Evolutionary conservation across 352 stramenopile genomes (phyloP).

Genomic region (Pythium phragmitis): DNA sequence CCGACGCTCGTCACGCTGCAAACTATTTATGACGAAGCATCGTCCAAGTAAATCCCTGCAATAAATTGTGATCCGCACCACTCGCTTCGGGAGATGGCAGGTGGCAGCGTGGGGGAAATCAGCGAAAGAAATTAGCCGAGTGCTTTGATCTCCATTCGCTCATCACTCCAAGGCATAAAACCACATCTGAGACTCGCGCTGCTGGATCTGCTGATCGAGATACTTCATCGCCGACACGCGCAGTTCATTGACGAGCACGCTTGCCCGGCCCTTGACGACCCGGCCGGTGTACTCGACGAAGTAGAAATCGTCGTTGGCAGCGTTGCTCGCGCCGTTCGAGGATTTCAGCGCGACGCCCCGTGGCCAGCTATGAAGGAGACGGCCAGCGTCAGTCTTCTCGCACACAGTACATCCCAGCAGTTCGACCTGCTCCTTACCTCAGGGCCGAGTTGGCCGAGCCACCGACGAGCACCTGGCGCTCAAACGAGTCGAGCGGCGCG

Average conservation of each 20-base stretch:
- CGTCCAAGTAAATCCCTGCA: too few species aligned
- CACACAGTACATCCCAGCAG: not conserved
- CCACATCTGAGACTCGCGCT: slow-evolving; percentile 27
- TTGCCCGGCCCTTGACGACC: slow-evolving; percentile 34
- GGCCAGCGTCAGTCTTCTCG: not conserved
- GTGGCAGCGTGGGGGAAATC: too few species aligned
- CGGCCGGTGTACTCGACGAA: slow-evolving; percentile 70
- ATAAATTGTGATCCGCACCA: too few species aligned
- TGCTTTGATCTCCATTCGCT: not conserved
- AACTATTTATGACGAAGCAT: slow-evolving; percentile 40
- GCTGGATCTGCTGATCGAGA: slow-evolving; percentile 54
- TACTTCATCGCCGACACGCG: slow-evolving; percentile 46
- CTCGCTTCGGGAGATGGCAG: not conserved
- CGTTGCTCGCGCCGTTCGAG: slow-evolving; percentile 35
- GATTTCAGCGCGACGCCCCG: slow-evolving; percentile 47
- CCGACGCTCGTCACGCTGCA: slow-evolving; percentile 55
- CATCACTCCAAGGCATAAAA: slow-evolving; percentile 43
- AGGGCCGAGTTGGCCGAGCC: slow-evolving; percentile 50
- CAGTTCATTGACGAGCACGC: slow-evolving; percentile 52
- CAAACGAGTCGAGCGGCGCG: slow-evolving; percentile 41
- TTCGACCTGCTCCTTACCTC: slow-evolving; percentile 32
- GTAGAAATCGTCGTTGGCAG: slow-evolving; percentile 37
- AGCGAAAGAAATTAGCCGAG: too few species aligned
- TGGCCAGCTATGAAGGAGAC: slow-evolving; percentile 44
- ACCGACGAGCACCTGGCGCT: slow-evolving; percentile 49